Percentiles rank a stretch among this genome's conserved stretches.
phyloP scores from a whole-genome alignment of 192 early-diverging fungal genomes.

The Coemansia sp. region DNA sequence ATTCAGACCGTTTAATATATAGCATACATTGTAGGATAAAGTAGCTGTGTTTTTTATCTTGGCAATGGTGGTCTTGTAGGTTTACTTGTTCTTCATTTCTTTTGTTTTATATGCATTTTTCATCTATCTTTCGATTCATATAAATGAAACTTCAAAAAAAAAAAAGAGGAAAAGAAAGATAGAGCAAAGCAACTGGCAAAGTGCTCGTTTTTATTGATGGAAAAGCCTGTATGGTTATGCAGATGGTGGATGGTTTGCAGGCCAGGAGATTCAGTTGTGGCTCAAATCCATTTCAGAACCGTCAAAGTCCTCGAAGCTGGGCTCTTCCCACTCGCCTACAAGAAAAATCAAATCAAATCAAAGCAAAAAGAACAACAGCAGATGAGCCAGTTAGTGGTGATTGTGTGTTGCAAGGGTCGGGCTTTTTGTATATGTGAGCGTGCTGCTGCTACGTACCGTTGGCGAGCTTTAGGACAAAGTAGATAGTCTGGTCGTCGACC shows the following conservation, averaged over 20 bases:
- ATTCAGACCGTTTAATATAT: not conserved
- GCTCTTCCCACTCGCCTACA: constrained; percentile 40
- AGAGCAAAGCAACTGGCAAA: too few relatives aligned
- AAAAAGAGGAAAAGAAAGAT: not conserved
- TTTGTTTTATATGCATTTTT: not conserved
- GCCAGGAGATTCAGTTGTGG: not conserved
- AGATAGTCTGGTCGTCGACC: constrained; percentile 28
- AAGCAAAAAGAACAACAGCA: not conserved
- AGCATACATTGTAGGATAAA: not conserved
- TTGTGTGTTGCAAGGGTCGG: too few relatives aligned
- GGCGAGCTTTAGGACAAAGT: constrained; percentile 24
- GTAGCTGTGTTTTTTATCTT: too few relatives aligned
- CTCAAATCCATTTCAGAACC: constrained; percentile 27
- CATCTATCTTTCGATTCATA: not conserved
- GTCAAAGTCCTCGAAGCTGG: constrained; percentile 29
- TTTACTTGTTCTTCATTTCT: not conserved
- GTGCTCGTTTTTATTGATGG: not conserved
- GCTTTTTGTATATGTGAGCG: not conserved
- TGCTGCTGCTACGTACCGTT: constrained; percentile 15
- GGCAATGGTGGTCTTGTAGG: too few relatives aligned
- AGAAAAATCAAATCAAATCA: not conserved
- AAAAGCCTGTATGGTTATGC: not conserved
- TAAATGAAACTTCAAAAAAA: too few relatives aligned
- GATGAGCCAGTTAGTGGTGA: too few relatives aligned
- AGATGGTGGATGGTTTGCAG: not conserved